Evolutionary conservation across 768 basidiomycete genomes (phyloP).

Genomic region (Thelephora aurantiotincta): DNA sequence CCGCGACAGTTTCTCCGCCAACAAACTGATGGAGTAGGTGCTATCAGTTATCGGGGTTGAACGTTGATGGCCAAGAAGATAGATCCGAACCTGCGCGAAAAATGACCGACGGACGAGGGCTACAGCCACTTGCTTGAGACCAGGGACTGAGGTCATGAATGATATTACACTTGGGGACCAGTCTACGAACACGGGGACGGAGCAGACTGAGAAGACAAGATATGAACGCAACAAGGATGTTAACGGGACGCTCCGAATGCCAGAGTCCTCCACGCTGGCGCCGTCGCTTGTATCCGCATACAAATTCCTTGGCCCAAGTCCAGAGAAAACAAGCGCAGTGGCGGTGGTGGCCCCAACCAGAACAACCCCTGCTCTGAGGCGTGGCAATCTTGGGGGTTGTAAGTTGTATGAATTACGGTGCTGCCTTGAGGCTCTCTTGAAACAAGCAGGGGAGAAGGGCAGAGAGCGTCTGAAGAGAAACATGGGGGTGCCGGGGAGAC

Average conservation of each 20-base stretch:
- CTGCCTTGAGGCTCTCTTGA: too few relatives aligned
- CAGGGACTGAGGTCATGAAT: slow-evolving; percentile 41
- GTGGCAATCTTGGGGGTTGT: too few relatives aligned
- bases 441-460: background rate
- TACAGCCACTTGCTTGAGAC: slow-evolving; percentile 49
- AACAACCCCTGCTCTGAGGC: too few relatives aligned
- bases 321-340: slow-evolving; percentile 6
- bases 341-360: too few relatives aligned
- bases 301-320: slow-evolving; percentile 7
- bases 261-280: background rate
- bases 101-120: slow-evolving; percentile 66
- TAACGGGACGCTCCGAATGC: slow-evolving; percentile 9
- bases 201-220: slow-evolving; percentile 70
- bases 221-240: slow-evolving; percentile 51
- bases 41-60: background rate
- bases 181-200: slow-evolving; percentile 65
- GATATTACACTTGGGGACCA: slow-evolving; percentile 53
- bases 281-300: slow-evolving; percentile 13
- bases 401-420: too few relatives aligned
- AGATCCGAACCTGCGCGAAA: slow-evolving; percentile 55
- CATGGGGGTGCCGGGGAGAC: background rate
- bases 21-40: slow-evolving; percentile 45
- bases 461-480: background rate
- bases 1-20: slow-evolving; percentile 70
- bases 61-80: background rate